Base-by-base conservation (phyloP, 2,329 filamentous ascomycete species). In the Gaeumannomyces sp. region DNA sequence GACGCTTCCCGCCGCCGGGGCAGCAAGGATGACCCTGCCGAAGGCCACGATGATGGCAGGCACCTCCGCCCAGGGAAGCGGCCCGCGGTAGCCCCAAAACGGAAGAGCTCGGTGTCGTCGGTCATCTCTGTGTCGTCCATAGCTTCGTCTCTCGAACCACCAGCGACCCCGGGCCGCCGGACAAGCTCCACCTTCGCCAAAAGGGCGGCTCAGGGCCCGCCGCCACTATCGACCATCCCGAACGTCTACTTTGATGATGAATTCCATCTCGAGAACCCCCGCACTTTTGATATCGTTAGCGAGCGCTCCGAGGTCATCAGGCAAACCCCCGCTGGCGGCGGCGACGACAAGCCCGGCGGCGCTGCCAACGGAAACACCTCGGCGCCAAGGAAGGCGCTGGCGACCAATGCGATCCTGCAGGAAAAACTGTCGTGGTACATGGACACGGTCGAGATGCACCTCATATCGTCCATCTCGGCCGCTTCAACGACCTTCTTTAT, bases 391-490 rank as follows among this genome's bases (percentile, higher is more conserved):
- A 98, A 97, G 74, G 91, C 92, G 1, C 81, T 99, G 33, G 94
- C 94, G 10, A 97, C 93, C 0, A 99, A 99, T 76, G 95, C 95
- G 0, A 99, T 99, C 66, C 76, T 99, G 50, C 95, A 99, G 74
- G 95, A 99, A 76, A 99, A 99, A 76, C 81, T 99, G 16, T 98
- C 95, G 0, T 99, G 95, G 95, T 99, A 99, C 75, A 97, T 99
- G 93, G 95, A 99, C 74, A 99, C 95, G 0, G 93, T 99, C 28
- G 95, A 99, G 74, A 92, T 99, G 64, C 95, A 99, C 74, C 81
- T 99, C 10, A 97, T 99, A 70, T 92, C 92, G 38, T 97, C 93
- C 0, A 99, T 99, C 68, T 98, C 94, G 2, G 93, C 91, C 0
- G 95, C 95, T 1, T 98, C 95, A 0, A 93, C 92, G 0, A 97